phyloP scores from a whole-genome alignment of 208 protist genomes.

The Acanthamoeba quina region DNA sequence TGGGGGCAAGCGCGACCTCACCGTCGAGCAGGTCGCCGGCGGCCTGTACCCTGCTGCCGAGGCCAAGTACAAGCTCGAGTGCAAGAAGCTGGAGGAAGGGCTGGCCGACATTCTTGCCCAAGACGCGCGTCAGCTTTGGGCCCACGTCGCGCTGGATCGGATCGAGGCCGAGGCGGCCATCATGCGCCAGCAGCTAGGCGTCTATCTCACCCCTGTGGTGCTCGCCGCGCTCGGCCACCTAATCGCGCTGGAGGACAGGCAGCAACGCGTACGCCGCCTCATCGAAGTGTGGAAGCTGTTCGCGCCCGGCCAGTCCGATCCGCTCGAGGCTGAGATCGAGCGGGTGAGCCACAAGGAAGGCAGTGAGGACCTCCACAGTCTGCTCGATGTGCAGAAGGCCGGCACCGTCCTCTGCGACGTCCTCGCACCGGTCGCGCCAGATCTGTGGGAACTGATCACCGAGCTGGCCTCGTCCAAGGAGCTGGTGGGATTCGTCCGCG shows the following conservation, averaged over 20 bases:
- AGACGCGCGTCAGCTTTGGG: not conserved
- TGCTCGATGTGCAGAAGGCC: no score
- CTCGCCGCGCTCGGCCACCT: not conserved
- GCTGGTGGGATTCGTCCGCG: conserved; percentile 3
- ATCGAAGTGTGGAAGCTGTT: conserved; percentile 20
- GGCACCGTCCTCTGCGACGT: no score
- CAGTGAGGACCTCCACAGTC: no score
- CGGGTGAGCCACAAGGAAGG: no score
- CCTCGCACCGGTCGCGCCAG: not conserved
- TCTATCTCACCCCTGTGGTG: not conserved
- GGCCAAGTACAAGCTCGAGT: not conserved
- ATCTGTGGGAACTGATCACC: not conserved
- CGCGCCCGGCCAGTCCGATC: not conserved
- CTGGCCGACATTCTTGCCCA: not conserved
- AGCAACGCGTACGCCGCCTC: not conserved
- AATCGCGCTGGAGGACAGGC: not conserved
- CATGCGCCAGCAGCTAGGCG: not conserved
- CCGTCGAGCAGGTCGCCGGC: not conserved
- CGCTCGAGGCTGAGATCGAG: not conserved
- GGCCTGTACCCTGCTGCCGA: not conserved
- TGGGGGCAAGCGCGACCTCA: not conserved
- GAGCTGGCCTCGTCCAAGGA: conserved; percentile 16
- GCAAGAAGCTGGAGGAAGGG: not conserved
- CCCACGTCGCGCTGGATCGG: not conserved
- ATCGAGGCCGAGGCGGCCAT: not conserved